Percentiles rank a stretch among this genome's conserved stretches.
Evolutionary conservation across 805 yeast species (phyloP).

Genomic region (Schwanniomyces occidentalis): DNA sequence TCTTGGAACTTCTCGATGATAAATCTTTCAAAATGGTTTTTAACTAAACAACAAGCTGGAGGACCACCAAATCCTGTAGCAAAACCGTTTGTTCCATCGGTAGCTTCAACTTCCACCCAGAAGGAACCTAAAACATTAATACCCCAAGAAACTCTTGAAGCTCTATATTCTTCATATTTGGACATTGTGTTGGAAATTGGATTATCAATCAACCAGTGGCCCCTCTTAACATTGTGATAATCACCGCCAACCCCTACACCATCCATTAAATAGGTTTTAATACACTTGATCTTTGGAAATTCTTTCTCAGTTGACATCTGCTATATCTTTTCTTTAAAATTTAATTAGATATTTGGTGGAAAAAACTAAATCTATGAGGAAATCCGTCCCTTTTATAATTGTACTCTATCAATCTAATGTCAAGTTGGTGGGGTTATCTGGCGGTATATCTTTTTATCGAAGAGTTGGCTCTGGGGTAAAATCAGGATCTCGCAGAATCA

Average conservation of each 20-base stretch:
- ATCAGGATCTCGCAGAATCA: no score
- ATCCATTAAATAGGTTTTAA: slow-evolving; percentile 42
- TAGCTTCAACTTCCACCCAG: slow-evolving; percentile 48
- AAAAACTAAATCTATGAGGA: no score
- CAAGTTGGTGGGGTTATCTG: no score
- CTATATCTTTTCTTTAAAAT: no score
- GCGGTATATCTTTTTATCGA: no score
- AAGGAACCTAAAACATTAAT: slow-evolving; percentile 52
- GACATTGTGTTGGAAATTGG: slow-evolving; percentile 52
- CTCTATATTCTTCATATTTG: slow-evolving; percentile 44
- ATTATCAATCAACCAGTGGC: slow-evolving; percentile 52
- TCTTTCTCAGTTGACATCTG: slow-evolving; percentile 22
- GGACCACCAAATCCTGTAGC: slow-evolving; percentile 58
- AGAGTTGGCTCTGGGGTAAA: no score
- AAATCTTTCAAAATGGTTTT: slow-evolving; percentile 48
- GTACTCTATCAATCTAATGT: no score
- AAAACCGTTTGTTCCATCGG: slow-evolving; percentile 50
- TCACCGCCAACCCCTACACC: slow-evolving; percentile 53
- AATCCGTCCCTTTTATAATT: no score
- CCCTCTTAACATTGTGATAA: slow-evolving; percentile 48
- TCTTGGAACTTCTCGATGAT: slow-evolving; percentile 49
- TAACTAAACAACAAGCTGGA: slow-evolving; percentile 49
- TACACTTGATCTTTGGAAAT: slow-evolving; percentile 45
- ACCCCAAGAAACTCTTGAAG: slow-evolving; percentile 50
- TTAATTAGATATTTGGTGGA: no score